Conservation (phyloP, 2,329 filamentous ascomycete species). For the Hypoxylon sp. region DNA sequence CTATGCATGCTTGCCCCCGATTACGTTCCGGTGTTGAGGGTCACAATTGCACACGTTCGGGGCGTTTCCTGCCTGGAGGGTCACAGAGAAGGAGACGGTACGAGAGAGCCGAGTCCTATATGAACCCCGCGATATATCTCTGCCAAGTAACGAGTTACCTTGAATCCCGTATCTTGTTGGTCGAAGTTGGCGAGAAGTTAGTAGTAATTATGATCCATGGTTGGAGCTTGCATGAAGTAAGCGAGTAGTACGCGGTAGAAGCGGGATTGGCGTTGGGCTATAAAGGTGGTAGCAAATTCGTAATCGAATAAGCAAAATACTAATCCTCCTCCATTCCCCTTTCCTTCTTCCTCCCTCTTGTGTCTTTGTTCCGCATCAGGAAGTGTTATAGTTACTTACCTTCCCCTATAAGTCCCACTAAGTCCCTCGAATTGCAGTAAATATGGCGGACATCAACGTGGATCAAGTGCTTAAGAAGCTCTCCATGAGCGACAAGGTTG, state of each 20-base stretch:
- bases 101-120: slow-evolving; percentile 18
- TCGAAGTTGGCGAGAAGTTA: slow-evolving; percentile 4
- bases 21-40: slow-evolving; percentile 39
- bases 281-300: slow-evolving; percentile 26
- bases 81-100: slow-evolving; percentile 33
- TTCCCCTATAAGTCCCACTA: neutral
- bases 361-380: neutral
- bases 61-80: slow-evolving; percentile 19
- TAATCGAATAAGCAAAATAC: slow-evolving; percentile 15
- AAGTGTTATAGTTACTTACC: neutral
- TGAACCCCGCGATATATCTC: slow-evolving; percentile 27
- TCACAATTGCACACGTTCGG: slow-evolving; percentile 38
- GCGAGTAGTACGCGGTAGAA: slow-evolving; percentile 24
- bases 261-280: slow-evolving; percentile 33
- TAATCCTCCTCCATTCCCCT: neutral
- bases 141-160: slow-evolving; percentile 34
- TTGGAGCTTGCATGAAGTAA: slow-evolving; percentile 30
- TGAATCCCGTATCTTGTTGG: slow-evolving; percentile 18
- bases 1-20: slow-evolving; percentile 25
- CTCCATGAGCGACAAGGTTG: slow-evolving; percentile 66
- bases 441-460: slow-evolving; percentile 68
- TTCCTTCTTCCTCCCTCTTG: neutral
- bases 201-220: slow-evolving; percentile 11
- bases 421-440: neutral
- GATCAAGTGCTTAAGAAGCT: slow-evolving; percentile 69